Evolutionary conservation across 2,329 filamentous ascomycete species (phyloP).

Genomic region (Penicillium hesseltinei): DNA sequence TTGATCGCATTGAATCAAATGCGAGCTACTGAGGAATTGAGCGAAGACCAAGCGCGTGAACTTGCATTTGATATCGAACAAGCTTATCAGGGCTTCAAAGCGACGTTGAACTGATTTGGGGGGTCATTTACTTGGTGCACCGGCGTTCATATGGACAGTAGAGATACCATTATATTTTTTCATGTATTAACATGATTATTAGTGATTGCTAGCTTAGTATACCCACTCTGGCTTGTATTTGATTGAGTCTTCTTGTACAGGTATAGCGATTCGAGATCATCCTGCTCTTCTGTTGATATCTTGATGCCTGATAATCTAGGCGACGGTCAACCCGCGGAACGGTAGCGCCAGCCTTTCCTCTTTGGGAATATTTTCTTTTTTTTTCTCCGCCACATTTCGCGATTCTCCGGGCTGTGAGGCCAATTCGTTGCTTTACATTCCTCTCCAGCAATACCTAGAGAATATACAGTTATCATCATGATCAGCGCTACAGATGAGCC

Average conservation of each 20-base stretch:
- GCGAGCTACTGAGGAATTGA: constrained; percentile 88
- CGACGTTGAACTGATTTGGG: constrained; percentile 59
- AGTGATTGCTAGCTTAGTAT: neutral
- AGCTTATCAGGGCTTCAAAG: constrained; percentile 92
- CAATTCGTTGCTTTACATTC: constrained; percentile 2
- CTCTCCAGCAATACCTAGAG: neutral
- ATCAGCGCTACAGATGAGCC: constrained; percentile 38
- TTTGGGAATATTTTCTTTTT: constrained; percentile 35
- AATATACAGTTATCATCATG: constrained; percentile 26
- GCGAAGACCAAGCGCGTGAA: constrained; percentile 82
- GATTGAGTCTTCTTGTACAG: neutral
- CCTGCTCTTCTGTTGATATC: neutral
- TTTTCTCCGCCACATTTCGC: constrained; percentile 11
- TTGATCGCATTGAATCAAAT: constrained; percentile 96
- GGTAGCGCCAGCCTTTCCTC: constrained; percentile 29
- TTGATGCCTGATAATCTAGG: constrained; percentile 15
- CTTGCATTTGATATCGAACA: constrained; percentile 90
- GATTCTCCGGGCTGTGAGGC: constrained; percentile 3
- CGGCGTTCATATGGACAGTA: constrained; percentile 13
- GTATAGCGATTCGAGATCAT: neutral
- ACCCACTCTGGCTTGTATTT: constrained; percentile 1
- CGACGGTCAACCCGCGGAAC: constrained; percentile 29
- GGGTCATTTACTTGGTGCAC: constrained; percentile 2
- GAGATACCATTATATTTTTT: constrained; percentile 7
- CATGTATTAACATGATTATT: neutral